phyloP scores from a whole-genome alignment of 352 stramenopile species.

The Globisporangium polare region DNA sequence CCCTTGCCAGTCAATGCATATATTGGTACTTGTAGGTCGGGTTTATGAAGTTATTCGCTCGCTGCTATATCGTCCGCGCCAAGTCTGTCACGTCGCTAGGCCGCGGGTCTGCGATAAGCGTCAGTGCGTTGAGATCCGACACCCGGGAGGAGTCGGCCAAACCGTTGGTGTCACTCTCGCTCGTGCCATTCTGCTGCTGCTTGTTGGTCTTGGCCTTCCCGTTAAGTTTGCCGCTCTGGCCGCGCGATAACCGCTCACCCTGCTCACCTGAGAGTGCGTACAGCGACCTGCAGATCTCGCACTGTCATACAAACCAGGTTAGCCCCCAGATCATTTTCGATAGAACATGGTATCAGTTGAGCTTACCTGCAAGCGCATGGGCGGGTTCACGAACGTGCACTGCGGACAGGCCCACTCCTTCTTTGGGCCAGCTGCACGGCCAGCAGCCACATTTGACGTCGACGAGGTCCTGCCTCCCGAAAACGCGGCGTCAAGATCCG shows the following conservation, averaged over 20 bases:
- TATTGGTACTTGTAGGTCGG: not conserved
- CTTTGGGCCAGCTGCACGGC: slow-evolving; percentile 25
- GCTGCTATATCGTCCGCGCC: slow-evolving; percentile 3
- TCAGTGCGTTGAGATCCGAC: not conserved
- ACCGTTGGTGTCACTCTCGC: not conserved
- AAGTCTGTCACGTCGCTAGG: not conserved
- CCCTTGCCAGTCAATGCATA: not conserved
- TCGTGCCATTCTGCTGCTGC: not conserved
- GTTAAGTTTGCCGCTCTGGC: not conserved
- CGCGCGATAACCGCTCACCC: not conserved
- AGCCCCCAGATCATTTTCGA: too few species aligned
- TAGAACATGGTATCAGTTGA: not conserved
- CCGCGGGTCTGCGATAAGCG: not conserved
- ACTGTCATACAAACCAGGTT: slow-evolving; percentile 19
- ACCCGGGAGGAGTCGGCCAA: not conserved
- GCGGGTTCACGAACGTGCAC: slow-evolving; percentile 67
- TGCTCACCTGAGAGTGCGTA: slow-evolving; percentile 12
- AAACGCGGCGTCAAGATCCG: slow-evolving; percentile 52
- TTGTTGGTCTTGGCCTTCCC: not conserved
- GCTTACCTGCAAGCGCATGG: slow-evolving; percentile 56
- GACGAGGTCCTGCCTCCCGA: slow-evolving; percentile 29
- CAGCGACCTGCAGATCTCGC: slow-evolving; percentile 43
- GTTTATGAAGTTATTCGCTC: not conserved
- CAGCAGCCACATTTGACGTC: not conserved
- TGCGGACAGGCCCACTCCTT: slow-evolving; percentile 50